phyloP scores from a whole-genome alignment of 139 green algal genomes.

The Micractinium conductrix region DNA sequence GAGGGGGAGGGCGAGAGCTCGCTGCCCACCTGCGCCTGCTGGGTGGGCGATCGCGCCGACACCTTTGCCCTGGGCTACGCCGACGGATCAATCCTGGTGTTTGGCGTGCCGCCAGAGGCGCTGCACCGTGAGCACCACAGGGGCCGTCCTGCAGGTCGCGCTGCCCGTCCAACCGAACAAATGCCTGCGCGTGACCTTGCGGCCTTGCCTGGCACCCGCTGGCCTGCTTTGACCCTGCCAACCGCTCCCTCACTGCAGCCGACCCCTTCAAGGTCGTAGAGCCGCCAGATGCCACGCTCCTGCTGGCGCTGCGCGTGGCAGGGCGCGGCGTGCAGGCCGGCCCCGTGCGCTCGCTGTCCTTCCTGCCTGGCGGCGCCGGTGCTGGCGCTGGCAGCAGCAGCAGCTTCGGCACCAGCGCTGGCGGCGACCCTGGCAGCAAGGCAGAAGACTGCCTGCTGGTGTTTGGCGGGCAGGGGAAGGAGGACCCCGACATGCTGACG shows the following conservation, averaged over 20 bases:
- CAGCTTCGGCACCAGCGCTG: not conserved
- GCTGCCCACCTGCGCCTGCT: slow-evolving; percentile 61
- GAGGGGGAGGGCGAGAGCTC: slow-evolving; percentile 13
- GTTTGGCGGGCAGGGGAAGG: slow-evolving; percentile 66
- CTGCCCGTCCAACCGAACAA: too few species aligned
- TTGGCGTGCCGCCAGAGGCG: slow-evolving; percentile 40
- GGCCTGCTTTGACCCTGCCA: not conserved
- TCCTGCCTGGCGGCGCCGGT: slow-evolving; percentile 38
- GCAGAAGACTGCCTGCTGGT: slow-evolving; percentile 65
- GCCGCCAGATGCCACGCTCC: slow-evolving; percentile 20
- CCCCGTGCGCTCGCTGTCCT: slow-evolving; percentile 50
- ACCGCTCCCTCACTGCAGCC: not conserved
- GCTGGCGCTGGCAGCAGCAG: not conserved
- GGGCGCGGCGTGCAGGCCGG: slow-evolving; percentile 23
- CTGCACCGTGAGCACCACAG: slow-evolving; percentile 25
- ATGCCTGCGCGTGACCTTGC: too few species aligned
- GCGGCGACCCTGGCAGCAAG: not conserved
- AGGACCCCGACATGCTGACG: slow-evolving; percentile 68
- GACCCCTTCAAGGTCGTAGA: slow-evolving; percentile 20
- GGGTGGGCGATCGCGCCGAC: slow-evolving; percentile 58
- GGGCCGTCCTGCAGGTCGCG: too few species aligned
- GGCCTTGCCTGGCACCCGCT: not conserved
- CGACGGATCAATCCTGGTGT: slow-evolving; percentile 67
- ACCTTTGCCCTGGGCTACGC: slow-evolving; percentile 74
- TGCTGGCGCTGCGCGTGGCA: slow-evolving; percentile 40